Base-by-base conservation (phyloP, 257 asterid genomes). In the Ballota nigra region DNA sequence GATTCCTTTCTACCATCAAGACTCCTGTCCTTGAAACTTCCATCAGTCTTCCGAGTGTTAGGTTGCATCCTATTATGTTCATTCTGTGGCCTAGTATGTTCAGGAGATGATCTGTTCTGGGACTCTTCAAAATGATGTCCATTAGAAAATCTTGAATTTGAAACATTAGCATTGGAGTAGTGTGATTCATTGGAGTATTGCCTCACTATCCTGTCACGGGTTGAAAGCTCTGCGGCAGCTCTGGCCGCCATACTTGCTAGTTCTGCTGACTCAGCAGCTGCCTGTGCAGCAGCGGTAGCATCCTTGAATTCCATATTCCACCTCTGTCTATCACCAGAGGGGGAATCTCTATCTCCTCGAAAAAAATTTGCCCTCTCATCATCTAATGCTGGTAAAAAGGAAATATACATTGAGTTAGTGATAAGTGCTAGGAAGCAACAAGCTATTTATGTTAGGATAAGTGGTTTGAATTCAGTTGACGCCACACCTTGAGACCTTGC, bases 211-310 rank as follows among this genome's bases (percentile, higher is more conserved):
- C 81, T 79, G 22, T 56, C 89, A 49, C 75, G 83, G 63, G 76
- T 84, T 45, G 97, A 76, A 68, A 90, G 82, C 66, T 88, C 88
- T 8, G 98, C 97, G 55, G 97, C 97, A 68, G 96, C 97, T 82
- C 88, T 84, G 52, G 96, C 96, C 40, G 96, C 96, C 85, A 86
- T 68, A 80, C 91, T 90, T 66, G 98, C 97, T 12, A 49, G 82
- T 63, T 87, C 97, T 59, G 98, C 96, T 77, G 92, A 87, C 77
- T 88, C 98, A 38, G 96, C 98, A 18, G 98, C 97, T 23, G 93
- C 95, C 81, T 82, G 87, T 69, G 97, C 96, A n/a, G 98, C 98
- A 73, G 95, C 67, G 28, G 90, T 75, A 55, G 97, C 98, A 81
- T 92, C 98, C 83, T 87, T 92, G 79, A 88, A 92, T 49, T 86